Evolutionary conservation across 2,329 filamentous ascomycete species (phyloP), one percentile per base, ranked within the genome.

Genomic region (Amphichorda felina): DNA sequence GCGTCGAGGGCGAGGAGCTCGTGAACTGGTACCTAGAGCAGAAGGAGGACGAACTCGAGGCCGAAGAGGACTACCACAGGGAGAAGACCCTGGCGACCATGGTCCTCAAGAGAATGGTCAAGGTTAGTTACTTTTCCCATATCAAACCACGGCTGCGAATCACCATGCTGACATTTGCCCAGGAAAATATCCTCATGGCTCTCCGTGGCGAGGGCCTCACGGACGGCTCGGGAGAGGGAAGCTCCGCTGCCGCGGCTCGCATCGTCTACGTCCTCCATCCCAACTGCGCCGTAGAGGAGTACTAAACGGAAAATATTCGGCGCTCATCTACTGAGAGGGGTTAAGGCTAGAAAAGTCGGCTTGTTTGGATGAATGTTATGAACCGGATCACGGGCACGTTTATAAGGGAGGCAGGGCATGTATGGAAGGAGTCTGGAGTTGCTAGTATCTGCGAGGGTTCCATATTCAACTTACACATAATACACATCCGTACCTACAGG

Each of bases 81-180:
- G 87, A 96, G 61, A 72, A 75, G 52, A 66, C 66, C 3, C 61
- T 94, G 38, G 81, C 79, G 11, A 73, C 66, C 53, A 91, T 94
- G 72, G 89, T 98, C 36, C 61, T 98, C 46, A 94, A 84, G 70
- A 81, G 85, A 59, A 93, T 96, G 81, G 82, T 95, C 52, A 95
- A 91, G 79, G 87, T 91, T 66, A 51, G 75, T 61, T 31, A 13
- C 21, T 3, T 19, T 19, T 32, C 21, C 9, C 17, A 9, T 11
- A n/a, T n/a, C n/a, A n/a, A n/a, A n/a, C n/a, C n/a, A n/a, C n/a
- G n/a, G n/a, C n/a, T n/a, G n/a, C n/a, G n/a, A n/a, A n/a, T n/a
- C n/a, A n/a, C n/a, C n/a, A n/a, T n/a, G n/a, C n/a, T n/a, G n/a
- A n/a, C n/a, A n/a, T n/a, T 26, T 29, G 4, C 13, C 19, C 61